A percentile compares a stretch with the other conserved stretches of the same genome.
These are phyloP conservation scores for Coniella lustricola DNA, from an alignment of 2,329 filamentous ascomycete genomes.

Conservation along the genomic window DNA sequence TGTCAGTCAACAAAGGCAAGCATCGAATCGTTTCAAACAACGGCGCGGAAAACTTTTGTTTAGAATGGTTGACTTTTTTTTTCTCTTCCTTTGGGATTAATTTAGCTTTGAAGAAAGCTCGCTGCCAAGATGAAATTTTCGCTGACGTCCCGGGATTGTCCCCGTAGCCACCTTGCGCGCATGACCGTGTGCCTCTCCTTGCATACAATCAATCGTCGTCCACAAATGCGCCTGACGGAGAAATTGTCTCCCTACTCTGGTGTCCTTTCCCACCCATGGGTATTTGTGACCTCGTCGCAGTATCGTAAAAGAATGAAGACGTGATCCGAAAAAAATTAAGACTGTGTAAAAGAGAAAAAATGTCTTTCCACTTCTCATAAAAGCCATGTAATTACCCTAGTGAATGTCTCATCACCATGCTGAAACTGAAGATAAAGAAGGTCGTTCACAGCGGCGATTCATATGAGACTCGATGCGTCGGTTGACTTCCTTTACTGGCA, in stretches of 20 bases:
- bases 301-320: slow-evolving; percentile 2
- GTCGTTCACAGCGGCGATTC: not conserved
- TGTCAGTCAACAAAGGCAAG: too few species aligned
- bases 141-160: too few species aligned
- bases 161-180: too few species aligned
- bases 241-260: not conserved
- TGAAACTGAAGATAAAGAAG: not conserved
- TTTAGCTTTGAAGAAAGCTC: too few species aligned
- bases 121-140: too few species aligned
- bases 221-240: not conserved
- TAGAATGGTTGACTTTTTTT: not conserved
- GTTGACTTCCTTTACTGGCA: slow-evolving; percentile 29
- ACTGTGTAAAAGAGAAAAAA: not conserved
- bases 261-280: not conserved
- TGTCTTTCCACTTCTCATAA: not conserved
- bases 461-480: not conserved
- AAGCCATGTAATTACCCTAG: not conserved
- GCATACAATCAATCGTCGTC: not conserved
- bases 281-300: not conserved
- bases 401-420: not conserved
- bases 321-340: not conserved
- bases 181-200: not conserved
- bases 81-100: not conserved
- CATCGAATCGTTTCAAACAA: not conserved
- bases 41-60: too few species aligned